Percentiles rank a stretch among this genome's conserved stretches.
Conservation (phyloP, 2,329 filamentous ascomycete species). For the Neonectria faginata region DNA sequence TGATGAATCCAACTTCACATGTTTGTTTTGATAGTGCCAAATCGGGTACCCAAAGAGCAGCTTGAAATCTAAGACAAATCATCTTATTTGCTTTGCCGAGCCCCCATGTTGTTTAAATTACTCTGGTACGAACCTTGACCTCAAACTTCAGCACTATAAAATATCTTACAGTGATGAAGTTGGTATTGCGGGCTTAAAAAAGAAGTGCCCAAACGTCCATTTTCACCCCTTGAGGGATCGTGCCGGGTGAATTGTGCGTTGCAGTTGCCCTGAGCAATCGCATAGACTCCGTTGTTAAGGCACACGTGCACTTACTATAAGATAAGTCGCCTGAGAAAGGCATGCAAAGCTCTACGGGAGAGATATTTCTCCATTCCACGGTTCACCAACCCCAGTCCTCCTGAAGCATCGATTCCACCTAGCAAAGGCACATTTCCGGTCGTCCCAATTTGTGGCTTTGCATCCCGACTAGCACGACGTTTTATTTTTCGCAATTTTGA, state of each 20-base stretch:
- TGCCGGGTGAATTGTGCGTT: too few species aligned
- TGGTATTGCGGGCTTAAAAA: too few species aligned
- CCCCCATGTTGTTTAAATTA: not conserved
- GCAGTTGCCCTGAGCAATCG: not conserved
- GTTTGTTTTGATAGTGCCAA: not conserved
- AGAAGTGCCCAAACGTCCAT: too few species aligned
- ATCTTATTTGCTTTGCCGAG: not conserved
- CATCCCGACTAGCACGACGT: not conserved
- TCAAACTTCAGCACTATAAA: too few species aligned
- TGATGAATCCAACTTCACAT: slow-evolving; percentile 10
- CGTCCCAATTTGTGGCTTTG: not conserved
- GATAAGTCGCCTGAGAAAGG: not conserved
- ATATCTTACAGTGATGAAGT: too few species aligned
- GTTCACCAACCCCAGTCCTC: not conserved
- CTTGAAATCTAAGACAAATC: not conserved
- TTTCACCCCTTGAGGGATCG: too few species aligned
- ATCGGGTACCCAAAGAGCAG: slow-evolving; percentile 1
- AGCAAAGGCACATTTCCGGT: not conserved
- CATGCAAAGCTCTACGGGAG: not conserved
- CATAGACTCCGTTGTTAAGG: not conserved
- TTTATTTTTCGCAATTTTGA: slow-evolving; percentile 7
- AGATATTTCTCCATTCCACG: not conserved
- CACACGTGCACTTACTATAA: not conserved
- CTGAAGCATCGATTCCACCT: slow-evolving; percentile 2
- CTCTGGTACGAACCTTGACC: not conserved